Evolutionary conservation across 2,329 filamentous ascomycete genomes (phyloP), one percentile per base, ranked within the genome.

Genomic region (Colletotrichum magnum): DNA sequence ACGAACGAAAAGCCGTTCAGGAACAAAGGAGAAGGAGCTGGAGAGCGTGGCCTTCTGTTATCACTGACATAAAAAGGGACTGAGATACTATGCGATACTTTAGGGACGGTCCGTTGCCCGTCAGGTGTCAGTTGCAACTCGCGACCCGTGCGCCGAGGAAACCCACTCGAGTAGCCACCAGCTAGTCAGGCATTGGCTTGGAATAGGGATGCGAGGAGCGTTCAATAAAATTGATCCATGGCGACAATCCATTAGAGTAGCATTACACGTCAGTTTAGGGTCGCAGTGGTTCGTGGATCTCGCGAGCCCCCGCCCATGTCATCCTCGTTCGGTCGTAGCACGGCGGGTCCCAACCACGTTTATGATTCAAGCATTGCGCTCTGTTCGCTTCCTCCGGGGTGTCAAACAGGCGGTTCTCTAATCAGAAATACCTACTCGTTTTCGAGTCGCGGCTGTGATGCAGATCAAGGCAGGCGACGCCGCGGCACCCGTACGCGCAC

Each of bases 351-450:
- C 43, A 50, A 47, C 57, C 57, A 59, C 57, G 57, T 48, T 59
- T 59, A 59, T 59, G 57, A 59, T 59, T 59, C 57, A 59, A 59
- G 57, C 57, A 59, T 39, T 45, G 28, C 45, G 57, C 57, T 50
- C 9, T 59, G 57, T 24, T 41, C 57, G 43, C 57, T 24, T 21
- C 28, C 10, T 47, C 56, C 41, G 24, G 50, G 50, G 50, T 36
- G 13, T n/a, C 50, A 16, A 53, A 28, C 50, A 36, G 50, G 50
- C 32, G 32, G 32, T 36, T 36, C 9, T 10, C 32, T 36, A 10
- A 10, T 36, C 32, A 36, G 32, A 6, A 36, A 36, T 10, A 10
- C 18, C 18, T 18, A 18, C 7, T 36, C 32, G 32, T 6, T 36
- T 36, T 36, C 32, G 32, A 36, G 32, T 36, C 32, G 32, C 32